Base-by-base conservation (phyloP, 2,329 filamentous ascomycete species). In the Monilinia polystroma region DNA sequence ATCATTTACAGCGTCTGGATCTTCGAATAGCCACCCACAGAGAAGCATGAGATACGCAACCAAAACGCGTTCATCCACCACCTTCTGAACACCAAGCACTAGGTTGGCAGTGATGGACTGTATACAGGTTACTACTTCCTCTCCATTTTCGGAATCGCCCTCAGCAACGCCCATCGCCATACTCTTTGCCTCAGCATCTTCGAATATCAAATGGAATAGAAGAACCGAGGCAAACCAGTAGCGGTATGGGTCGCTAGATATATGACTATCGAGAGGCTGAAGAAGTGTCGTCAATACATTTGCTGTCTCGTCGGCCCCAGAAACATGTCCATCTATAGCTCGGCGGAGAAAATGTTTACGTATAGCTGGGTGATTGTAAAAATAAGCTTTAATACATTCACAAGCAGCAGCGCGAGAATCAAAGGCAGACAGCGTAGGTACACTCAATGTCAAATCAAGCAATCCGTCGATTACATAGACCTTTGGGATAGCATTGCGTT, bases 381-480 rank as follows among this genome's bases (percentile, higher is more conserved):
- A 92, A 77, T 99, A 99, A 2, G 95, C 92, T 77, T 97, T 93
- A 69, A 99, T 86, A 74, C 94, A 96, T 73, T 94, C 90, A 76
- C 91, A 95, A 29, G 92, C 93, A 26, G 94, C 91, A 74, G 93
- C 85, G 32, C 95, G 88, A 49, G 94, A 82, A 77, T 96, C 90
- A 72, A 97, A 90, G 47, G 90, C 83, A 63, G 88, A 84, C 26
- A 86, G 79, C 0, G 88, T 81, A 41, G 89, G 84, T 29, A 90
- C 81, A 66, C 88, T 88, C 11, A 99, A 81, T 0, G 90, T 88
- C 54, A 97, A 81, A 72, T 97, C 92, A 58, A 99, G 82, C 23
- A 99, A 82, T 1, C 92, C 95, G 77, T 98, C 94, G 73, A 99
- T 97, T 41, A 99, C 92, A 78, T 96, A 97, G 45, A 94, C 87